Percentiles rank a stretch among this genome's conserved stretches.
Conservation (phyloP, 495 filamentous ascomycete species). For the Penicillium crystallinum region DNA sequence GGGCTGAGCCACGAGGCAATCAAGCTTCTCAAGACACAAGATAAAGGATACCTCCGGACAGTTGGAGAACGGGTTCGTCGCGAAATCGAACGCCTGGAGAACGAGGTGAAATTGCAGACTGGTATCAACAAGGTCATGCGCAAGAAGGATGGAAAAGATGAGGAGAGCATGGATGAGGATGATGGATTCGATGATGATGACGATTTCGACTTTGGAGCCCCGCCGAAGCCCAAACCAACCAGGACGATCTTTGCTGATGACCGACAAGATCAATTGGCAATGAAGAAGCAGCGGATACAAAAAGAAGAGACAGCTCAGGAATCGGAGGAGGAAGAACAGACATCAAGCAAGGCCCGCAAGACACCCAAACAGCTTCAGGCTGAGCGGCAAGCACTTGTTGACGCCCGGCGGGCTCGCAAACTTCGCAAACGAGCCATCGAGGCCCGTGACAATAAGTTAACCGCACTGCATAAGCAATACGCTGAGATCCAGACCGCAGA, state of each 20-base stretch:
- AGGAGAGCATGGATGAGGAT: conserved; percentile 21
- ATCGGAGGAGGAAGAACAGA: conserved; percentile 28
- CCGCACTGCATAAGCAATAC: conserved; percentile 62
- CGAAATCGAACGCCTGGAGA: conserved; percentile 55
- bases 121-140: conserved; percentile 29
- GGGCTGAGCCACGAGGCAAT: conserved; percentile 63
- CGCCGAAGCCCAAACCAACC: conserved; percentile 24
- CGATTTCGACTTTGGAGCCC: conserved; percentile 26
- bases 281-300: conserved; percentile 22
- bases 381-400: conserved; percentile 36
- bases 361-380: conserved; percentile 37
- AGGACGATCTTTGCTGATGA: conserved; percentile 56
- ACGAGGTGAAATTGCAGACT: conserved; percentile 43
- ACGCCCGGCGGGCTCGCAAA: conserved; percentile 41
- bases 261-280: conserved; percentile 43
- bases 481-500: conserved; percentile 67
- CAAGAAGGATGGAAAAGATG: conserved; percentile 22
- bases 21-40: conserved; percentile 91
- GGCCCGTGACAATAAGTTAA: conserved; percentile 51
- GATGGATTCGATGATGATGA: conserved; percentile 26
- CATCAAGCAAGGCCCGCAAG: conserved; percentile 21
- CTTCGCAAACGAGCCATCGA: conserved; percentile 46
- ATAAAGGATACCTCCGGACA: conserved; percentile 79
- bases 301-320: conserved; percentile 22
- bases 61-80: conserved; percentile 54